phyloP scores from a whole-genome alignment of 441 rosid species.

The Capsella rubella region DNA sequence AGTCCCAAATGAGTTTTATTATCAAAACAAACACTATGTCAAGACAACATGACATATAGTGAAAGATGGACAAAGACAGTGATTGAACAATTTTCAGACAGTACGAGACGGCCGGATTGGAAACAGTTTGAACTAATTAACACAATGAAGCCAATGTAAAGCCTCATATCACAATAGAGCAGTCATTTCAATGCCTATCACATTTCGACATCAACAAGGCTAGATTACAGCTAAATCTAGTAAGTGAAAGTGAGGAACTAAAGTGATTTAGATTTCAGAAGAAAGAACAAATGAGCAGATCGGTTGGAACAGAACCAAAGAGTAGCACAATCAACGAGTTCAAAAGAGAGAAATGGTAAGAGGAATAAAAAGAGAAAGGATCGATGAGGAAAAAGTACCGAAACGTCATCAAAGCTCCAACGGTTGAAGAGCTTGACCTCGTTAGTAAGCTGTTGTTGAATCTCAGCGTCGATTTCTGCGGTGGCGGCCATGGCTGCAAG shows the following conservation, averaged over 20 bases:
- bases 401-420: constrained; percentile 60
- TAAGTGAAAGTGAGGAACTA: not conserved
- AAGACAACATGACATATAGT: not conserved
- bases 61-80: no score
- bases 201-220: not conserved
- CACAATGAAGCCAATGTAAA: not conserved
- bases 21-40: not conserved
- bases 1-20: not conserved
- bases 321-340: not conserved
- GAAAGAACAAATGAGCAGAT: not conserved
- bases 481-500: constrained; percentile 43
- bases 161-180: not conserved
- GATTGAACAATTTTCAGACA: not conserved
- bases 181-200: not conserved
- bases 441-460: constrained; percentile 42
- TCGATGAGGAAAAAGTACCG: constrained; percentile 40
- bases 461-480: constrained; percentile 40
- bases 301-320: not conserved
- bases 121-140: constrained; percentile 5
- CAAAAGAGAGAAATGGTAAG: no score
- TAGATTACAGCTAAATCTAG: constrained; percentile 10
- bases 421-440: constrained; percentile 68
- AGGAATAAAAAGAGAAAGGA: not conserved
- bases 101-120: not conserved
- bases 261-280: not conserved